Base-by-base conservation (phyloP, 257 asterid genomes). In the Nemophila menziesii region DNA sequence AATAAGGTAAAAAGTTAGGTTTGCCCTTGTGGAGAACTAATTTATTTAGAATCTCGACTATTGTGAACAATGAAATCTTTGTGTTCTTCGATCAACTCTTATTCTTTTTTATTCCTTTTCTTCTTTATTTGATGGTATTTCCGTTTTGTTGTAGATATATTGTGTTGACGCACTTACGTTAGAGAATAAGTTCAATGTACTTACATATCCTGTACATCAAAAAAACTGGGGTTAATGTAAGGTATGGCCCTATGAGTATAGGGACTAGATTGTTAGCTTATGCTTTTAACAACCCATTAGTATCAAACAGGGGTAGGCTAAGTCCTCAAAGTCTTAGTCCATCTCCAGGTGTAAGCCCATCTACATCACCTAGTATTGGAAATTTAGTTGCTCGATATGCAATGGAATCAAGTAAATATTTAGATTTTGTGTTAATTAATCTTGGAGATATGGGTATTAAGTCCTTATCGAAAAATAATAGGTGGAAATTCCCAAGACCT, bases 311-410 rank as follows among this genome's bases (percentile, higher is more conserved):
- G 3, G 73, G 77, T 8, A 66, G 77, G 37, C 61, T 70, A 47
- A 70, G 77, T 65, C 77, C 77, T 51, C 77, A 65, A 43, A 70
- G 70, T 57, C 61, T 65, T 29, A 70, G 70, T 48, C 73, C 77
- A 27, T 70, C 77, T 53, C 77, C 73, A 6, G 77, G 77, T 38
- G 72, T 70, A 45, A 70, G 77, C 66, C 77, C 77, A 49, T 70
- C 77, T 52, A 65, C 77, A 29, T 70, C 77, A 44, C 77, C 77
- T 46, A 53, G 77, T 33, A 70, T 33, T 50, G 77, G 73, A 41
- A 65, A 62, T 38, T 45, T 65, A 37, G 77, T 70, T 26, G 77
- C 77, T 42, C 66, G 77, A 29, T 70, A 70, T 61, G 77, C 77
- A 20, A 65, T 70, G 70, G 77, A 70, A 36, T 70, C 77, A 7